phyloP scores from a whole-genome alignment of 495 filamentous ascomycete species.

The Tuber borchii region DNA sequence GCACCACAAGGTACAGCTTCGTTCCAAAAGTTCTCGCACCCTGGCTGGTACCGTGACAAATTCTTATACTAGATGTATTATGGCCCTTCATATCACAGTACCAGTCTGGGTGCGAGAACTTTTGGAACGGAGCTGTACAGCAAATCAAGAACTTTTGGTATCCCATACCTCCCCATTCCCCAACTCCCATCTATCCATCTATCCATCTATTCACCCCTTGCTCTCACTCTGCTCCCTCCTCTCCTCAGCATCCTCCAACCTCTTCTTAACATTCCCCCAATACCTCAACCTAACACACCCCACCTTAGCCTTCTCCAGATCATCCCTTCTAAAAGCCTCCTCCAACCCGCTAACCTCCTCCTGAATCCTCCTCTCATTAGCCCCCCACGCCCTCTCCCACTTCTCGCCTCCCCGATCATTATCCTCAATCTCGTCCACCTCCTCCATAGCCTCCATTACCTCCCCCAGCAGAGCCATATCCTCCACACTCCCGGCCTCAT shows the following conservation, averaged over 20 bases:
- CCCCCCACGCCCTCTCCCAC: slow-evolving; percentile 20
- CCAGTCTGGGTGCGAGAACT: no score
- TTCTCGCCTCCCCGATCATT: slow-evolving; percentile 55
- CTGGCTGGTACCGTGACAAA: no score
- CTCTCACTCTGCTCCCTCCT: slow-evolving; percentile 60
- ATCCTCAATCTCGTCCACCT: slow-evolving; percentile 64
- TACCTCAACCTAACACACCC: slow-evolving; percentile 78
- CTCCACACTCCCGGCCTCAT: slow-evolving; percentile 64
- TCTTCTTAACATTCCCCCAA: slow-evolving; percentile 83
- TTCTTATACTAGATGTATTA: no score
- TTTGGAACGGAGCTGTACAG: no score
- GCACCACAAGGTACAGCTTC: neutral
- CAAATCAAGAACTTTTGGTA: neutral
- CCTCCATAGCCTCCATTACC: slow-evolving; percentile 80
- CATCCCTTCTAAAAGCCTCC: slow-evolving; percentile 57
- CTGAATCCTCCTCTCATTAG: slow-evolving; percentile 62
- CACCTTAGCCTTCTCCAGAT: slow-evolving; percentile 58
- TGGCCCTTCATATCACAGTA: no score
- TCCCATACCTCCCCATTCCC: neutral
- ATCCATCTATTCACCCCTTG: slow-evolving; percentile 52
- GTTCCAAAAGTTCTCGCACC: no score
- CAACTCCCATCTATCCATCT: slow-evolving; percentile 44
- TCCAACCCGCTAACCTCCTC: slow-evolving; percentile 56
- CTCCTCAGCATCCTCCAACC: slow-evolving; percentile 64
- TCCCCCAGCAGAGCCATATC: slow-evolving; percentile 71